Evolutionary conservation across 495 filamentous ascomycete genomes (phyloP), one percentile per base, ranked within the genome.

Genomic region (Apiosordaria backusii): DNA sequence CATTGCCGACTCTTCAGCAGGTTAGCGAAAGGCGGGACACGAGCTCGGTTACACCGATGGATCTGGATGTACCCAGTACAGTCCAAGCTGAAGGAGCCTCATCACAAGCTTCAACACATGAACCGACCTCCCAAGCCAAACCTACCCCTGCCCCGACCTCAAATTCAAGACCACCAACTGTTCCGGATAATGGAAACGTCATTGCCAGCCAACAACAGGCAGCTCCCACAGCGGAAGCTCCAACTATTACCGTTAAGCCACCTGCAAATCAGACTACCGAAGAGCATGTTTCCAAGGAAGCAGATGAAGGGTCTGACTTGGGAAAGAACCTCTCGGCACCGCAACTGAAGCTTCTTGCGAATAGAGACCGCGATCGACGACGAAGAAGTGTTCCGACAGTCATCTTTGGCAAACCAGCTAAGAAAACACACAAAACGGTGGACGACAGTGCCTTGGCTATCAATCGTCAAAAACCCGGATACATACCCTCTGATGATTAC

Each of bases 321-420:
- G 16, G 52, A 62, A 80, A 67, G 19, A 13, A 80, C 21, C 73
- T 84, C 54, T 77, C 82, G 1, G 62, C 63, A 9, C 64, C 67
- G 15, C 80, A 82, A 61, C 77, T 84, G n/a, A 72, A 72, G 67
- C 80, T 84, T 21, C 79, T 87, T 45, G 82, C 80, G 65, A 83
- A 83, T 66, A 87, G 86, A 71, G 80, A 79, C 9, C 87, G 86
- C 60, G 83, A 86, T 55, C 88, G 83, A 70, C 85, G 88, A 54
- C 85, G 86, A 71, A 86, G 79, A 65, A 88, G 89, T 66, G 79
- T 88, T 7, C 91, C 91, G 2, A 91, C 90, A 0, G 91, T 96
- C n/a, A 84, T 93, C 4, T 94, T 96, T 73, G 87, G 88, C 2
- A 89, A 88, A 58, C 87, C 85, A 53, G 65, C 69, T 4, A 75